Evolutionary conservation across 2,329 filamentous ascomycete genomes (phyloP).

Genomic region (Exserohilum rostratum): DNA sequence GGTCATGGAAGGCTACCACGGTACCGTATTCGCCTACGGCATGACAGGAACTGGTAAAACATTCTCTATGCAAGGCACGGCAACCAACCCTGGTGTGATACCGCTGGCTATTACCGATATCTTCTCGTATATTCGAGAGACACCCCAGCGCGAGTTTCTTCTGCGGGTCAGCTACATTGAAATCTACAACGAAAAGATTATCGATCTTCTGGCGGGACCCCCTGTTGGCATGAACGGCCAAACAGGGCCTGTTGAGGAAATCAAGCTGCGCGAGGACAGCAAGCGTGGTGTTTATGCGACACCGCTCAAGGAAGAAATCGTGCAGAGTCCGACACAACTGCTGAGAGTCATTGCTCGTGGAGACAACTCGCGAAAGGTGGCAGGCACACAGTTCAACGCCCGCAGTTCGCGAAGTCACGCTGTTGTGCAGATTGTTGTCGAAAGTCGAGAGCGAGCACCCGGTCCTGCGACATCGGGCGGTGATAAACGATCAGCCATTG

Average conservation of each 20-base stretch:
- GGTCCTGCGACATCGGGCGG: conserved; percentile 51
- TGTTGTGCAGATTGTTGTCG: conserved; percentile 97
- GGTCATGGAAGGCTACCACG: conserved; percentile 99
- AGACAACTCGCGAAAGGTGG: conserved; percentile 86
- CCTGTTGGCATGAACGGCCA: conserved; percentile 59
- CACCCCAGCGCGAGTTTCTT: conserved; percentile 90
- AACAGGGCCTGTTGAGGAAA: conserved; percentile 76
- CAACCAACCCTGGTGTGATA: conserved; percentile 93
- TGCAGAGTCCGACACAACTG: conserved; percentile 95
- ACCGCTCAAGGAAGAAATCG: conserved; percentile 96
- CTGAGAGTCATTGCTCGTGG: conserved; percentile 93
- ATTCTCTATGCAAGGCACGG: conserved; percentile 99
- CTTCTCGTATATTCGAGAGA: conserved; percentile 98
- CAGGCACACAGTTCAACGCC: conserved; percentile 95
- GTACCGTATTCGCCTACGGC: conserved; percentile 97
- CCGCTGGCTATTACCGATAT: conserved; percentile 98
- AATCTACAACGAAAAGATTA: conserved; percentile 98
- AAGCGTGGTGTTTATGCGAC: conserved; percentile 96
- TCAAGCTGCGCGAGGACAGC: conserved; percentile 94
- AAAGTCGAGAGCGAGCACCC: conserved; percentile 86
- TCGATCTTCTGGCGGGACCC: conserved; percentile 85
- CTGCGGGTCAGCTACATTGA: conserved; percentile 96
- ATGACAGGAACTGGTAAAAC: conserved; percentile 99
- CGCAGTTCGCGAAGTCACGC: conserved; percentile 97
- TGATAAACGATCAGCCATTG: conserved; percentile 49